A percentile compares a stretch with the other conserved stretches of the same genome.
phyloP scores from a whole-genome alignment of 2,329 filamentous ascomycete species.

The Aspergillus ochraceoroseus region DNA sequence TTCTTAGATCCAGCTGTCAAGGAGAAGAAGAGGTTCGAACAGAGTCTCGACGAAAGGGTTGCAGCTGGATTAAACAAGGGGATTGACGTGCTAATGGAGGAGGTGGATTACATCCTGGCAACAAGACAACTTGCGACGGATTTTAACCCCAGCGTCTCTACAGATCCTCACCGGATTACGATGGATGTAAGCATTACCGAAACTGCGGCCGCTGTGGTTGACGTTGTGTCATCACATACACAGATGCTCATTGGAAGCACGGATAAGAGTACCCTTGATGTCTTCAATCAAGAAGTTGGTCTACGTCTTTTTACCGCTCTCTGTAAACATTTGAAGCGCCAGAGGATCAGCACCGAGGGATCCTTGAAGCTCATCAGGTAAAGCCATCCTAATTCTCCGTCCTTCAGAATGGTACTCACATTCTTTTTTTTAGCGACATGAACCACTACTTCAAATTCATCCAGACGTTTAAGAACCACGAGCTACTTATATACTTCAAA shows the following conservation, averaged over 20 bases:
- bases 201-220: conserved; percentile 74
- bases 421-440: conserved; percentile 74
- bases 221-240: conserved; percentile 82
- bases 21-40: conserved; percentile 97
- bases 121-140: conserved; percentile 82
- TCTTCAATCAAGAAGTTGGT: conserved; percentile 97
- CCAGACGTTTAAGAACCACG: conserved; percentile 71
- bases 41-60: conserved; percentile 95
- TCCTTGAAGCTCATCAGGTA: conserved; percentile 81
- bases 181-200: conserved; percentile 61
- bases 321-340: conserved; percentile 96
- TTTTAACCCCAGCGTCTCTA: conserved; percentile 66
- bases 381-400: conserved; percentile 9
- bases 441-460: conserved; percentile 88
- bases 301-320: conserved; percentile 84
- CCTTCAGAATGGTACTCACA: conserved; percentile 6
- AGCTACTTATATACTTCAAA: conserved; percentile 83
- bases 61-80: conserved; percentile 94
- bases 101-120: conserved; percentile 91
- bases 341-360: conserved; percentile 83
- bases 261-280: conserved; percentile 95
- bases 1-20: conserved; percentile 88
- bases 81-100: conserved; percentile 96
- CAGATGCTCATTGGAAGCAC: conserved; percentile 90
- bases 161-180: conserved; percentile 31